Base-by-base conservation (phyloP, 2,329 filamentous ascomycete species). In the Parastagonospora avenae region DNA sequence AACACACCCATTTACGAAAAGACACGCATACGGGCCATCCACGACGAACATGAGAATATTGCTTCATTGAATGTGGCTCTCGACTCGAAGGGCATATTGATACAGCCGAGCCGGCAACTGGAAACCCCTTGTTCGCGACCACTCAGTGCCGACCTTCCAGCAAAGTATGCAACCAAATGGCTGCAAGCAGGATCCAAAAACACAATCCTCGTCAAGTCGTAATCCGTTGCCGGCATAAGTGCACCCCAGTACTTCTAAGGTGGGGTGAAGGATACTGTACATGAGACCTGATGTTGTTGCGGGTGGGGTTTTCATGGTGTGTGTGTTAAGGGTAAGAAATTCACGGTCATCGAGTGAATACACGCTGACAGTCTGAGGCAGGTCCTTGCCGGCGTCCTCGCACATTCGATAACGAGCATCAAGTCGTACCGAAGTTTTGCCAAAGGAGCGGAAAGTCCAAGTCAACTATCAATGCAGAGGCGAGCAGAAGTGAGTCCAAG, bases 191-290 rank as follows among this genome's bases (percentile, higher is more conserved):
- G 50, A 62, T 59, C 54, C 58, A 55, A 59, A 58, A 58, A 49
- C 54, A 48, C 55, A 54, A 55, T 51, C 54, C 54, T 64, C 57
- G 46, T 63, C 61, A 64, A 46, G 35, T 60, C 62, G 46, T 63
- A 41, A 60, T 48, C 54, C 55, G 46, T 59, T 59, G 46, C 52
- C 55, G 55, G 51, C 53, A 43, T 51, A 44, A 47, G 42, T 45
- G 45, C 53, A 49, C 40, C 45, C 27, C 41, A 47, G 35, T 41
- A 48, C 47, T 42, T 51, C 46, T 48, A 52, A 30, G 38, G 19
- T 43, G 35, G 35, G 41, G 36, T 47, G 46, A 55, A 56, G 54
- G 47, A 56, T 64, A 62, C 53, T 64, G 48, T 64, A 64, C 62
- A 65, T 53, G 55, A 48, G 42, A 54, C 54, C 50, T 39, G 43